Percentiles rank a stretch among this genome's conserved stretches.
phyloP scores from a whole-genome alignment of 371 early-diverging fungal genomes.

The Mortierella sp. region DNA sequence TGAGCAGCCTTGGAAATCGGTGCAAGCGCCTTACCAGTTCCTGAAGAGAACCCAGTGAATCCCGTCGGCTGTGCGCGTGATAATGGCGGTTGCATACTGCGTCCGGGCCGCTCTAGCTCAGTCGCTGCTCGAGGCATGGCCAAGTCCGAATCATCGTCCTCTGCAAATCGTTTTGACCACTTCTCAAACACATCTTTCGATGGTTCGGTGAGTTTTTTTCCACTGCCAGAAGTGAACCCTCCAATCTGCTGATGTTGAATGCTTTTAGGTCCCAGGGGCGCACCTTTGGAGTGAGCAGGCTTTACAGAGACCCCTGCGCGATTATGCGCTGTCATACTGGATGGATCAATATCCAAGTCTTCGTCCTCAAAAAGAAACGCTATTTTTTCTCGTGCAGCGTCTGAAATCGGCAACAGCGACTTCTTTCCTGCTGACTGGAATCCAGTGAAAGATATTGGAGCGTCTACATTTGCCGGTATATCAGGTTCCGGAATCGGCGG shows the following conservation, averaged over 20 bases:
- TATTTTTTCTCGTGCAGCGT: constrained; percentile 17
- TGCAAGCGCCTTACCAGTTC: constrained; percentile 27
- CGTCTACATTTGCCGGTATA: neutral
- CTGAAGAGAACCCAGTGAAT: constrained; percentile 31
- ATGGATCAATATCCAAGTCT: neutral
- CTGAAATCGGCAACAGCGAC: constrained; percentile 21
- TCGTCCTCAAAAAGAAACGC: constrained; percentile 24
- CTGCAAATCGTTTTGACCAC: constrained; percentile 32
- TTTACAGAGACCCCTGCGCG: neutral
- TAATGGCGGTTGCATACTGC: neutral
- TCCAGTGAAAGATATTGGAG: neutral
- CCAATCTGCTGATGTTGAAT: constrained; percentile 3
- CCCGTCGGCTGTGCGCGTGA: neutral
- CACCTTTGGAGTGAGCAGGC: no score
- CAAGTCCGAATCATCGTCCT: constrained; percentile 2
- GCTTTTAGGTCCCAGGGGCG: neutral
- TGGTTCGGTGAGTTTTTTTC: constrained; percentile 18
- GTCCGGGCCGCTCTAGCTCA: neutral
- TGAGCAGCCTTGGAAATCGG: constrained; percentile 40
- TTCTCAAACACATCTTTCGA: constrained; percentile 21
- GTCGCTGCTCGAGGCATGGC: neutral
- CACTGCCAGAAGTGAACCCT: constrained; percentile 35
- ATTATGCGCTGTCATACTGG: neutral
- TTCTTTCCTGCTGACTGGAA: constrained; percentile 29
- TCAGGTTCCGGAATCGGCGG: neutral